These are phyloP conservation scores for Diddensiella santjacobensis DNA, from an alignment of 805 yeast species.

Conservation along the genomic window DNA sequence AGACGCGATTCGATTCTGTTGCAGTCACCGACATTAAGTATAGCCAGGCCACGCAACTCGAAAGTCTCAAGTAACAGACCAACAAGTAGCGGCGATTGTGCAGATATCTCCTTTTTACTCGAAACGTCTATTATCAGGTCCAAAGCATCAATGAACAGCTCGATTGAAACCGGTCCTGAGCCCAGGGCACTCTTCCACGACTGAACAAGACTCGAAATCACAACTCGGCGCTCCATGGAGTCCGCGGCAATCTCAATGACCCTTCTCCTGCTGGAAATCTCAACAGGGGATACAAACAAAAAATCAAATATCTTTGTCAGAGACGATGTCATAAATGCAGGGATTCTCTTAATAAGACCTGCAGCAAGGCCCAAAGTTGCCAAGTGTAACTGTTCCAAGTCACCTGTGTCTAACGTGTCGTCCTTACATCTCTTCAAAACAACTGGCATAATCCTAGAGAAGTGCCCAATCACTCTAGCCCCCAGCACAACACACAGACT, in stretches of 20 bases:
- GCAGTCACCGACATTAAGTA: conserved; percentile 66
- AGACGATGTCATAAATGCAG: conserved; percentile 74
- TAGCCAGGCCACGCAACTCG: conserved; percentile 58
- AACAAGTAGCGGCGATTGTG: conserved; percentile 64
- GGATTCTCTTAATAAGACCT: conserved; percentile 73
- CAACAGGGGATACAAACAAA: conserved; percentile 37
- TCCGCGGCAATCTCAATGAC: conserved; percentile 55
- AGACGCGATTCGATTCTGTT: conserved; percentile 77
- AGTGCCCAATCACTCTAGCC: conserved; percentile 76
- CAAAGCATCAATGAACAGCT: conserved; percentile 64
- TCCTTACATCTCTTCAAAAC: conserved; percentile 56
- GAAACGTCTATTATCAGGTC: conserved; percentile 61
- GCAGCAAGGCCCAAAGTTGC: conserved; percentile 70
- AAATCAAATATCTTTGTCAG: conserved; percentile 58
- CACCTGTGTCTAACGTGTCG: conserved; percentile 30
- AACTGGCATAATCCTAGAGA: conserved; percentile 81
- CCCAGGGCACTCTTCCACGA: conserved; percentile 49
- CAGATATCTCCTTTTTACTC: conserved; percentile 72
- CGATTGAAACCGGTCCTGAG: conserved; percentile 45
- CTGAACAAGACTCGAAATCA: conserved; percentile 57
- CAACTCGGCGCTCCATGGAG: conserved; percentile 61
- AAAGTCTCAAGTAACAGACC: conserved; percentile 65
- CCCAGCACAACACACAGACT: conserved; percentile 72
- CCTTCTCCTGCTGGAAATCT: conserved; percentile 49
- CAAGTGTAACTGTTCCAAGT: conserved; percentile 51